These are phyloP conservation scores for Mycena belliarum DNA, from an alignment of 768 basidiomycete species.

Conservation along the genomic window DNA sequence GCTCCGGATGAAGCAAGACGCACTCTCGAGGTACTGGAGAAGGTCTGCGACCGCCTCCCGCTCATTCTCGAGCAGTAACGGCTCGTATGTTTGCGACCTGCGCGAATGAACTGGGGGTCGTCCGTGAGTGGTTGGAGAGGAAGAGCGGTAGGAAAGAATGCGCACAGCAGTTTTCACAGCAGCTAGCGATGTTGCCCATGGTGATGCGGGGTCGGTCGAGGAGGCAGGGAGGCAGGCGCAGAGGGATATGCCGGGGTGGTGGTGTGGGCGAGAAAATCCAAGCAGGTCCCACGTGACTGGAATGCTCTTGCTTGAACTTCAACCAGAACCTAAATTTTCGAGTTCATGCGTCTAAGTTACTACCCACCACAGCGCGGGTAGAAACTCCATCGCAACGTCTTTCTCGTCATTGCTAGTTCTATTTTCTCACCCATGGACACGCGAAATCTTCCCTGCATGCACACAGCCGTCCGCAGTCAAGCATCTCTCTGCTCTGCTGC, in stretches of 20 bases:
- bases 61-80: slow-evolving; percentile 87
- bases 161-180: slow-evolving; percentile 84
- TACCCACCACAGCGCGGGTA: no score
- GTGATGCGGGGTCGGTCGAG: slow-evolving; percentile 3
- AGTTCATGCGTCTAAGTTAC: no score
- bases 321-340: no score
- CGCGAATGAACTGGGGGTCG: slow-evolving; percentile 66
- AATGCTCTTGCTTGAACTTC: no score
- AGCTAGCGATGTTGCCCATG: slow-evolving; percentile 80
- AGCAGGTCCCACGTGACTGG: neutral
- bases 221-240: neutral
- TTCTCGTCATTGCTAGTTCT: no score
- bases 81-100: slow-evolving; percentile 85
- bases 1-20: slow-evolving; percentile 29
- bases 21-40: slow-evolving; percentile 97
- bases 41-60: slow-evolving; percentile 97
- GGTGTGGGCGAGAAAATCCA: neutral
- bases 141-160: slow-evolving; percentile 19
- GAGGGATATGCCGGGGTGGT: neutral
- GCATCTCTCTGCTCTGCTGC: slow-evolving; percentile 6
- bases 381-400: no score
- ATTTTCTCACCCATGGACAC: neutral
- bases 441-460: neutral
- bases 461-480: slow-evolving; percentile 19
- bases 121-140: slow-evolving; percentile 19